Percentiles rank a stretch among this genome's conserved stretches.
Conservation (phyloP, 805 yeast species). For the Nakazawaea ambrosiae region DNA sequence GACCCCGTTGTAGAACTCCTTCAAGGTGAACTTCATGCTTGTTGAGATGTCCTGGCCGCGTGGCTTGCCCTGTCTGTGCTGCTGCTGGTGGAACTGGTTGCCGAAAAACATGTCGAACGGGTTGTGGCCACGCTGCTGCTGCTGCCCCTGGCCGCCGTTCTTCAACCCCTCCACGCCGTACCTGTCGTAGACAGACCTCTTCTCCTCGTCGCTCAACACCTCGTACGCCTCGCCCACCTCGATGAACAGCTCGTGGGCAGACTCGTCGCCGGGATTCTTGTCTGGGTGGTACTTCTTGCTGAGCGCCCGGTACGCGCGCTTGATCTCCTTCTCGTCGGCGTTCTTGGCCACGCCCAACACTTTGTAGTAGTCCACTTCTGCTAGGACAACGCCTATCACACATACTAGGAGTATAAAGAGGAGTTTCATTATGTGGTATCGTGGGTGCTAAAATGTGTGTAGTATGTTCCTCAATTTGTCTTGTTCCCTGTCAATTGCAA, state of each 20-base stretch:
- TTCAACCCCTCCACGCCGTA: slow-evolving; percentile 74
- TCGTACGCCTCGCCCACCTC: slow-evolving; percentile 94
- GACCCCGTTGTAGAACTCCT: slow-evolving; percentile 67
- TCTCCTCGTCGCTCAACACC: slow-evolving; percentile 65
- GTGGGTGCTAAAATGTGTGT: too few relatives aligned
- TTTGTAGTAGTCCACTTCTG: slow-evolving; percentile 35
- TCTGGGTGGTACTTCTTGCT: slow-evolving; percentile 92
- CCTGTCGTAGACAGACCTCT: slow-evolving; percentile 60
- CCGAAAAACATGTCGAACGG: slow-evolving; percentile 48
- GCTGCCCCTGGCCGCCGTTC: slow-evolving; percentile 39
- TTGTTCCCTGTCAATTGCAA: background rate
- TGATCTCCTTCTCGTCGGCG: slow-evolving; percentile 77
- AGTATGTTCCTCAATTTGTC: too few relatives aligned
- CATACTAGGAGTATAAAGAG: background rate
- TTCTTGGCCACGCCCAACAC: slow-evolving; percentile 56
- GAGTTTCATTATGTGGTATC: slow-evolving; percentile 1
- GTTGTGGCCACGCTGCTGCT: slow-evolving; percentile 34
- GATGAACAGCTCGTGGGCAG: slow-evolving; percentile 79
- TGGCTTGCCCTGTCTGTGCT: slow-evolving; percentile 33
- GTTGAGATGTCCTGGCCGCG: slow-evolving; percentile 61
- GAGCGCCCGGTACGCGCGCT: slow-evolving; percentile 74
- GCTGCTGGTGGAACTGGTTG: slow-evolving; percentile 8
- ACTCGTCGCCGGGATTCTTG: slow-evolving; percentile 77
- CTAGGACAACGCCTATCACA: slow-evolving; percentile 17
- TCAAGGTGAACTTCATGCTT: slow-evolving; percentile 46